Evolutionary conservation across 129 eudicot species (phyloP), one percentile per base, ranked within the genome.

Genomic region (Solidago caesia): DNA sequence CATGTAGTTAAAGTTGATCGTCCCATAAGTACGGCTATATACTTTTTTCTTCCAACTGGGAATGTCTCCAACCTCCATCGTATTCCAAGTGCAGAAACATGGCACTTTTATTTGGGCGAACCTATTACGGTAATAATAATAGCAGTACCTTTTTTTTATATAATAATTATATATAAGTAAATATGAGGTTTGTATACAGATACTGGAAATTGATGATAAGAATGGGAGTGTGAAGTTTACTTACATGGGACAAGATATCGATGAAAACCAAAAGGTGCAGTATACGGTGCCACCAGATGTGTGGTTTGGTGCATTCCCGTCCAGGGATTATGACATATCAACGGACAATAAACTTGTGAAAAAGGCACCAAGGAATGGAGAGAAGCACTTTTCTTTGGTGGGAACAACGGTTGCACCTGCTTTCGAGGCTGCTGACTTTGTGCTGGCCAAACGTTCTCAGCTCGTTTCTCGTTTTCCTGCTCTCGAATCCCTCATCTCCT

Each of bases 351-450:
- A 5, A 7, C 82, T 82, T 1, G 82, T 70, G 69, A 88, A 83
- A 79, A 77, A 71, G 26, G 80, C 81, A 14, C 64, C 84, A 4
- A 80, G 93, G 75, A 85, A 94, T 64, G 46, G 82, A 0, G 89
- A 90, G 71, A 68, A 68, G 9, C 93, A 90, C 81, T 94, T 83
- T 64, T 84, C 97, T 66, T 88, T 90, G 64, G 96, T 90, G 6
- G 98, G 98, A 62, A 88, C 96, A 64, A 94, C 97, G 9, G 91
- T 91, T 79, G 98, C 98, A 9, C 98, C 97, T 5, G 98, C 91
- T 12, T 94, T 94, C 73, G 88, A 90, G 85, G 67, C 75, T 64
- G 84, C 82, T 10, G 98, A 94, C 79, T 94, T 94, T 81, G 93
- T 86, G 81, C 67, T 94, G 41, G 97, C 93, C 46, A 90, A 90